phyloP scores from a whole-genome alignment of 2,329 filamentous ascomycete genomes.

The Plenodomus tracheiphilus region DNA sequence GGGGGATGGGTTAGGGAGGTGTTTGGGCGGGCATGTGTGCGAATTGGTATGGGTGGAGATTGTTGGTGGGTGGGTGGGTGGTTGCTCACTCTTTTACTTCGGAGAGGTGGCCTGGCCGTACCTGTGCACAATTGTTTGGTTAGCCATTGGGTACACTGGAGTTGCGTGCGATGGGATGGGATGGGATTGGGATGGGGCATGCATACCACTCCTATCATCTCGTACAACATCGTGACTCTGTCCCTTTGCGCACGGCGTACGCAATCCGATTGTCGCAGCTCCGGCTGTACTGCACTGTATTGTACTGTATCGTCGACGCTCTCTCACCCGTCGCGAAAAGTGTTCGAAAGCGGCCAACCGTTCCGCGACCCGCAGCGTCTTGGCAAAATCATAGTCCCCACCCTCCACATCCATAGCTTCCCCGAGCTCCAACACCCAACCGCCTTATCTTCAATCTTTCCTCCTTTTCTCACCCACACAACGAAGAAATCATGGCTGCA shows the following conservation, averaged over 20 bases:
- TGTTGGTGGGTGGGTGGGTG: conserved; percentile 14
- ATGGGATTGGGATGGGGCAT: not conserved
- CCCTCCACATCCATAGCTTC: conserved; percentile 2
- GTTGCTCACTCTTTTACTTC: conserved; percentile 90
- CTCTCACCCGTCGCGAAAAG: conserved; percentile 25
- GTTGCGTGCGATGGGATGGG: conserved; percentile 9
- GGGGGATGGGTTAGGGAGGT: not conserved
- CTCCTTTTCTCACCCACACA: not conserved
- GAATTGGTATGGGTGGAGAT: not conserved
- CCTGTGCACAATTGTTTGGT: conserved; percentile 56
- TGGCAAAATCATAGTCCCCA: conserved; percentile 8
- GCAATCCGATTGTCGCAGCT: conserved; percentile 3
- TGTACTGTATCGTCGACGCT: conserved; percentile 1
- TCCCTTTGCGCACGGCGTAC: not conserved
- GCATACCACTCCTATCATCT: conserved; percentile 90
- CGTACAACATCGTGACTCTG: conserved; percentile 77
- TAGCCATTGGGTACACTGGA: no score
- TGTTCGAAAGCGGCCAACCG: conserved; percentile 23
- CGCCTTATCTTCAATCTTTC: conserved; percentile 7
- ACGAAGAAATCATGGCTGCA: conserved; percentile 39
- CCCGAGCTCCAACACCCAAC: not conserved
- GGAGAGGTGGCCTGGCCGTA: conserved; percentile 83
- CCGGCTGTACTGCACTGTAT: no score
- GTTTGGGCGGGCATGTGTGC: no score
- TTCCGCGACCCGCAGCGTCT: conserved; percentile 14